These are phyloP conservation scores for Nematocida parisii DNA, from an alignment of 371 early-diverging fungal genomes.

Conservation along the genomic window DNA sequence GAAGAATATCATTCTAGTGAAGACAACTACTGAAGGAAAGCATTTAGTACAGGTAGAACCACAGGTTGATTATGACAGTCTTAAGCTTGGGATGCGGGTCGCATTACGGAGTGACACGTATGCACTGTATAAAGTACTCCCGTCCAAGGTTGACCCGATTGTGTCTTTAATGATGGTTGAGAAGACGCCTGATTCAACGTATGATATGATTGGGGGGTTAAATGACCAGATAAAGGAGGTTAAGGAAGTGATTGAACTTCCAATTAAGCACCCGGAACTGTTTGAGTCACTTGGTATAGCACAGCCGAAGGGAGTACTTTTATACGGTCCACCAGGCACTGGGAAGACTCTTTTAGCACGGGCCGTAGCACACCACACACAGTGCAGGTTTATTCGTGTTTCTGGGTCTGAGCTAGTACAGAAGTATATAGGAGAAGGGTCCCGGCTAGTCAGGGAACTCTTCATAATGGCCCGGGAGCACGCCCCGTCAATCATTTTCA, in stretches of 20 bases:
- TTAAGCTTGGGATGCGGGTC: conserved; percentile 89
- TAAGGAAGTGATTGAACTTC: conserved; percentile 94
- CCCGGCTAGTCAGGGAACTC: conserved; percentile 93
- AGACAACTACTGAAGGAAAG: conserved; percentile 96
- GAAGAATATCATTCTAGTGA: conserved; percentile 92
- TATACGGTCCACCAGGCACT: conserved; percentile 95
- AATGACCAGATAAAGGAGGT: conserved; percentile 97
- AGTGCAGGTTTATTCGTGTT: conserved; percentile 87
- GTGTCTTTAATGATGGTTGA: conserved; percentile 98
- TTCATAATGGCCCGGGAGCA: conserved; percentile 96
- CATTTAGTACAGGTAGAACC: conserved; percentile 88
- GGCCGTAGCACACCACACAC: conserved; percentile 93
- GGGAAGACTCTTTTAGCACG: conserved; percentile 88
- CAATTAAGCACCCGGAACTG: conserved; percentile 90
- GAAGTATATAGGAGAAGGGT: conserved; percentile 99
- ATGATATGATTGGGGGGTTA: conserved; percentile 97
- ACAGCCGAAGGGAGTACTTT: conserved; percentile 94
- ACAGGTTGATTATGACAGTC: conserved; percentile 77
- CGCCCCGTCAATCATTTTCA: conserved; percentile 97
- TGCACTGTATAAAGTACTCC: conserved; percentile 81
- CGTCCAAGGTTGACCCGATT: conserved; percentile 86
- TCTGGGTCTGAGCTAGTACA: conserved; percentile 96
- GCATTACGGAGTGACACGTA: conserved; percentile 87
- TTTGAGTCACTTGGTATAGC: conserved; percentile 91
- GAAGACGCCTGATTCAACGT: conserved; percentile 97